These are phyloP conservation scores for Stephania yunnanensis DNA, from an alignment of 164 flowering plant species.

Conservation along the genomic window DNA sequence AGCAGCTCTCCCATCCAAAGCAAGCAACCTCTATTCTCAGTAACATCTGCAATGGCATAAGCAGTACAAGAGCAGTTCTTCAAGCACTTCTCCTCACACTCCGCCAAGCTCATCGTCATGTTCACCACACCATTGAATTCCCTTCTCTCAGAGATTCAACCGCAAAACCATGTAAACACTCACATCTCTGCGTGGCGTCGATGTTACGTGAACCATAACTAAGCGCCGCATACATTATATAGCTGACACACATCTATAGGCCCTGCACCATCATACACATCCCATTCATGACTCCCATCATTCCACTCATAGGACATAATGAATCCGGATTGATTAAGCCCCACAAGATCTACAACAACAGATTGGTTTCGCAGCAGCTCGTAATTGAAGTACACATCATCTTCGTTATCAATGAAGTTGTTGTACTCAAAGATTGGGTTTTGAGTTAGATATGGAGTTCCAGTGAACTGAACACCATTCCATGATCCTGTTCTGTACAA, in stretches of 20 bases:
- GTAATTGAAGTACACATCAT: conserved; percentile 24
- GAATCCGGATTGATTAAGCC: conserved; percentile 11
- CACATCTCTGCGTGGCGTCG: background rate
- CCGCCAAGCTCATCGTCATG: background rate
- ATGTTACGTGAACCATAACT: background rate
- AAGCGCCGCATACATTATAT: background rate
- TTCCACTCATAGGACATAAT: background rate
- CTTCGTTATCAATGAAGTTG: conserved; percentile 15
- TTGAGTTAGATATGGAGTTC: conserved; percentile 20
- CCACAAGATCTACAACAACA: conserved; percentile 12
- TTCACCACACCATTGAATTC: conserved; percentile 12
- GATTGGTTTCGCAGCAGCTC: background rate
- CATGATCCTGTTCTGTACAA: conserved; percentile 50
- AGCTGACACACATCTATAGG: background rate
- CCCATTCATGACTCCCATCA: background rate
- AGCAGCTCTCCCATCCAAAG: conserved; percentile 7
- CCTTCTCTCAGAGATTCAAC: conserved; percentile 27
- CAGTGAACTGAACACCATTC: conserved; percentile 43
- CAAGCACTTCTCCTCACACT: conserved; percentile 13
- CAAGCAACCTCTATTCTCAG: conserved; percentile 14
- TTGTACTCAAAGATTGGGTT: conserved; percentile 9
- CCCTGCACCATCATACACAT: background rate
- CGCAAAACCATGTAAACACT: conserved; percentile 15
- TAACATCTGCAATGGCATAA: background rate
- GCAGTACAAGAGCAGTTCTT: conserved; percentile 26